Conservation (phyloP, 2,329 filamentous ascomycete genomes). For the Fusarium oxysporum region DNA sequence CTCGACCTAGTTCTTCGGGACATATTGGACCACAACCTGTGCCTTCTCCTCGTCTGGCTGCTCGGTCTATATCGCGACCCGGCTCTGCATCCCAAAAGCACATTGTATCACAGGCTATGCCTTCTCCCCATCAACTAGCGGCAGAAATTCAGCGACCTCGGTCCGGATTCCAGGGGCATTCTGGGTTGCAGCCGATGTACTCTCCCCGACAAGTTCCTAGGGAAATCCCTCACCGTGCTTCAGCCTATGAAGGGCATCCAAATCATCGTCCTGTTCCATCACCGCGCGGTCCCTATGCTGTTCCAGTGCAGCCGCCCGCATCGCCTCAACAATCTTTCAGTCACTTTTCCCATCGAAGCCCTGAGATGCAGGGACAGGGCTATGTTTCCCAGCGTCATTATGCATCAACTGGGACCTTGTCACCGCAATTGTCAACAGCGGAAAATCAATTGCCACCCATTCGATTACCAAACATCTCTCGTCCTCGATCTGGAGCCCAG, state of each 20-base stretch:
- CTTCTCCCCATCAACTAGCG: neutral
- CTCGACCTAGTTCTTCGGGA: neutral
- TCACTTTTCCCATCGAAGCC: neutral
- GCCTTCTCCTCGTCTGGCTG: neutral
- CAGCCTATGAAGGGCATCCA: neutral
- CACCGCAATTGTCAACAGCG: neutral
- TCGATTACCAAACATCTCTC: neutral
- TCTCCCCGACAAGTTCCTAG: neutral
- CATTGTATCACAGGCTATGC: neutral
- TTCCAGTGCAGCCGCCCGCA: neutral
- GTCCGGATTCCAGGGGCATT: neutral
- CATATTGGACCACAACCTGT: neutral
- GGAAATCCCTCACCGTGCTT: neutral
- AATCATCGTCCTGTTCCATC: neutral
- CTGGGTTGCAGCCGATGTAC: neutral
- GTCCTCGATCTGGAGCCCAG: neutral
- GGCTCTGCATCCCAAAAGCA: neutral
- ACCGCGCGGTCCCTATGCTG: neutral
- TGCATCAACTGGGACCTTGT: neutral
- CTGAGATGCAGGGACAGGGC: neutral
- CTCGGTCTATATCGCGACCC: neutral
- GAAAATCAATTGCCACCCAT: neutral
- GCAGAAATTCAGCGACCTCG: neutral
- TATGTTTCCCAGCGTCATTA: neutral
- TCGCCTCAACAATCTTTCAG: neutral